Base-by-base conservation (phyloP, 352 stramenopile species). In the Phytophthora sp. region DNA sequence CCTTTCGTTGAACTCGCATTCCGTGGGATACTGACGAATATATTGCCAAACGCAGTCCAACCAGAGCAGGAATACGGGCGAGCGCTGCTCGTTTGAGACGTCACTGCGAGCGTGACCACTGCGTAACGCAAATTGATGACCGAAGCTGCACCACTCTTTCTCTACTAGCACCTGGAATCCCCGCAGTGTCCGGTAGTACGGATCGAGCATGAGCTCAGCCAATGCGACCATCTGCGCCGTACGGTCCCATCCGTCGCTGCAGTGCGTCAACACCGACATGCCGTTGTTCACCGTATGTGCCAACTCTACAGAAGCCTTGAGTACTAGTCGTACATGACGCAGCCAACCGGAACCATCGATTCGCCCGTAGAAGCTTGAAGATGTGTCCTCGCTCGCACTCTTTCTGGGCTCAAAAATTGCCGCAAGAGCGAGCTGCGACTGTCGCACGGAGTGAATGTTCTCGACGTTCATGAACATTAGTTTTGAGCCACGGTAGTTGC, bases 61-160 rank as follows among this genome's bases (percentile, higher is more conserved):
- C 81, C 98, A 99, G 53, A 99, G 92, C 23, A 99, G 57, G 74
- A 99, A 99, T 48, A 99, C 96, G 4, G 98, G 98, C 43, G 97
- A 99, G 27, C 96, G 88, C 72, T 99, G 91, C 37, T 98, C 93
- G 55, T 99, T 89, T 12, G 43, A 70, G 5, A 72, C 89, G 45
- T 98, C 93, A 42, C 74, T 88, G 21, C 82, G 87, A 21, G 94
- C 96, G 62, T 99, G 96, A 28, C 95, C 97, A 60, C 86, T 96
- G 12, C 98, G 84, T 12, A 91, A 74, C 13, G 97, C 91, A 59
- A 99, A 99, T 26, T 98, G 95, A 82, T 99, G 97, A 3, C 98
- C 98, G 73, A 99, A 99, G 28, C 81, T 89, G 69, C 97, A 97
- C 93, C 98, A 99, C 51, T 99, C 98, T 68, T 99, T 99, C 80